A percentile compares a stretch with the other conserved stretches of the same genome.
phyloP scores from a whole-genome alignment of 2,329 filamentous ascomycete genomes.

The Corynespora cassiicola region DNA sequence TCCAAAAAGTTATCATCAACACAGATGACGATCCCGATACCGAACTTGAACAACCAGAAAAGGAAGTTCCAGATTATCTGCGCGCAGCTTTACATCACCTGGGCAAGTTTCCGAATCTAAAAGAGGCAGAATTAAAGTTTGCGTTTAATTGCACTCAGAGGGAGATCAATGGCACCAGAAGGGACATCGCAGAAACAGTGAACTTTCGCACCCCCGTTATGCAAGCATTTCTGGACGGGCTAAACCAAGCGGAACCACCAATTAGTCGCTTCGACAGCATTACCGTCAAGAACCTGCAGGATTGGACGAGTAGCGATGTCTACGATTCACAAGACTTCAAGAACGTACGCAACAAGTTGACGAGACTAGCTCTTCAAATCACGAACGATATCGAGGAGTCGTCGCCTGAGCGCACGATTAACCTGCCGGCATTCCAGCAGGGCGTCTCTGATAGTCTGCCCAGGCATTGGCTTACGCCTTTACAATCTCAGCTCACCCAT shows the following conservation, averaged over 20 bases:
- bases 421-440: slow-evolving; percentile 11
- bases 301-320: slow-evolving; percentile 9
- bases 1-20: slow-evolving; percentile 8
- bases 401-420: slow-evolving; percentile 17
- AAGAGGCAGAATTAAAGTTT: slow-evolving; percentile 18
- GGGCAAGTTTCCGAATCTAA: slow-evolving; percentile 4
- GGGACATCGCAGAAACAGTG: slow-evolving; percentile 10
- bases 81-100: slow-evolving; percentile 3
- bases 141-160: slow-evolving; percentile 7
- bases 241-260: slow-evolving; percentile 1
- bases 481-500: slow-evolving; percentile 31
- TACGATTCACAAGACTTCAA: slow-evolving; percentile 20
- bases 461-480: slow-evolving; percentile 26
- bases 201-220: slow-evolving; percentile 14
- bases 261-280: slow-evolving; percentile 14
- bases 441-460: slow-evolving; percentile 25
- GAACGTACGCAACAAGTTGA: slow-evolving; percentile 16
- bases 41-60: neutral
- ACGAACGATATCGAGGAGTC: slow-evolving; percentile 20
- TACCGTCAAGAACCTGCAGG: slow-evolving; percentile 30
- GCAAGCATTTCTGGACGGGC: slow-evolving; percentile 7
- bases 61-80: slow-evolving; percentile 7
- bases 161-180: neutral
- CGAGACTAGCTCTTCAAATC: slow-evolving; percentile 23
- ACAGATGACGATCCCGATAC: slow-evolving; percentile 9